phyloP scores from a whole-genome alignment of 2,329 filamentous ascomycete genomes.

The Trichophaea hybrida region DNA sequence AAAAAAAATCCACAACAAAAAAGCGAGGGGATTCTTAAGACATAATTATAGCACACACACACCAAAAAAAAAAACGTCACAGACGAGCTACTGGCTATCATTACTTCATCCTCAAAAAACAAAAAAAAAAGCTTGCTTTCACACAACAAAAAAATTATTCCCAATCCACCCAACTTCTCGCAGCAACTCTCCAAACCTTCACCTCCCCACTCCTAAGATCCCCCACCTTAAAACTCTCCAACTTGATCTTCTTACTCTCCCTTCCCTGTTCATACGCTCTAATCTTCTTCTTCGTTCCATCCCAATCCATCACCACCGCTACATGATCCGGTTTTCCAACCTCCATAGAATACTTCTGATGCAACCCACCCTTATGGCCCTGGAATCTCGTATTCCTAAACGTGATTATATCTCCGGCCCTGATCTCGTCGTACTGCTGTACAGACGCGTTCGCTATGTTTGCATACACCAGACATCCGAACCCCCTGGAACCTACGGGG shows the following conservation, averaged over 20 bases:
- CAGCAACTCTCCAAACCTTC: conserved; percentile 93
- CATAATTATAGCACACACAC: too few relatives aligned
- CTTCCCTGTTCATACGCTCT: conserved; percentile 88
- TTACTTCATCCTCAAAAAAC: too few relatives aligned
- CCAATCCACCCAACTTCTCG: conserved; percentile 85
- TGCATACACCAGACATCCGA: conserved; percentile 81
- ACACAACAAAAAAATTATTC: conserved; percentile 26
- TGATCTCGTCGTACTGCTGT: conserved; percentile 81
- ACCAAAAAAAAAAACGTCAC: too few relatives aligned
- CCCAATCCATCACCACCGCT: conserved; percentile 86
- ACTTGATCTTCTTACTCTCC: conserved; percentile 83
- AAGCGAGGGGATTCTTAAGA: too few relatives aligned
- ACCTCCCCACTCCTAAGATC: conserved; percentile 88
- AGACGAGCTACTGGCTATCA: too few relatives aligned
- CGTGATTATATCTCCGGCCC: conserved; percentile 79
- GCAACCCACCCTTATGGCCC: conserved; percentile 88
- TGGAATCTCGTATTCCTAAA: conserved; percentile 90
- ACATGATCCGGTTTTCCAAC: conserved; percentile 78
- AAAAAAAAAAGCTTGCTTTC: background rate
- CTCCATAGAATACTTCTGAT: conserved; percentile 80
- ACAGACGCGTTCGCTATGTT: conserved; percentile 92
- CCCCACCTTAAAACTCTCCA: conserved; percentile 86
- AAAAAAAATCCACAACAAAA: too few relatives aligned
- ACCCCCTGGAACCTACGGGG: conserved; percentile 77
- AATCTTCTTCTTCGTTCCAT: conserved; percentile 96